Base-by-base conservation (phyloP, 805 yeast genomes). In the Clavispora vitiphila region DNA sequence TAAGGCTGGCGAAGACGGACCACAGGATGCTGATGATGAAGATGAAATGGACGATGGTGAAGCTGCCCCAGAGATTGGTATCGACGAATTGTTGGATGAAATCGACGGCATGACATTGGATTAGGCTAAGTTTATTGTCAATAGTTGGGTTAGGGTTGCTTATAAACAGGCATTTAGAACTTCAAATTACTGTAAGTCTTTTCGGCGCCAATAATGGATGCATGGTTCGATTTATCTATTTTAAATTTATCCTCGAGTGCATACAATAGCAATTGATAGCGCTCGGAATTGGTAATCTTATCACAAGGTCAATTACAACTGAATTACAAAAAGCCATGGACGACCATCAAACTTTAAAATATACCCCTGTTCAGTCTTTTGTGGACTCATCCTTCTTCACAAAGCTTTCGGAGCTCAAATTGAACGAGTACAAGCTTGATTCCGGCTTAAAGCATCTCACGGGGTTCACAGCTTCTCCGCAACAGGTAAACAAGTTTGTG, bases 51-150 rank as follows among this genome's bases (percentile, higher is more conserved):
- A 72, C 21, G 86, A 78, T 21, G 93, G 83, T 42, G 89, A 79
- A 39, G 93, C 84, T 55, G 93, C 88, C 25, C 97, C 98, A 37
- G 83, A 77, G 51, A 86, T 93, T 53, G 88, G 82, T 46, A 80
- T 93, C 43, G 96, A 90, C 58, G 98, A 93, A 67, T 74, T 93
- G 54, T 74, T 93, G 66, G 98, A 93, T 55, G 99, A 93, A 61
- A 73, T 93, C 56, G 97, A 89, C 54, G 96, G 86, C 44, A 83
- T 90, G 95, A 86, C 86, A 22, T 72, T 90, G 61, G 89, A 83
- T 31, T 87, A 78, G 35, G 35, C 32, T 26, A 26, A 26, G 15
- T 26, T 26, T 26, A n/a, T 26, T 29, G 32, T 29, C 32, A 29
- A 29, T 29, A 15, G 32, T 29, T 29, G 32, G 32, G 32, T 15